Conservation (phyloP, 2,329 filamentous ascomycete species). For the Neofusicoccum parvum region DNA sequence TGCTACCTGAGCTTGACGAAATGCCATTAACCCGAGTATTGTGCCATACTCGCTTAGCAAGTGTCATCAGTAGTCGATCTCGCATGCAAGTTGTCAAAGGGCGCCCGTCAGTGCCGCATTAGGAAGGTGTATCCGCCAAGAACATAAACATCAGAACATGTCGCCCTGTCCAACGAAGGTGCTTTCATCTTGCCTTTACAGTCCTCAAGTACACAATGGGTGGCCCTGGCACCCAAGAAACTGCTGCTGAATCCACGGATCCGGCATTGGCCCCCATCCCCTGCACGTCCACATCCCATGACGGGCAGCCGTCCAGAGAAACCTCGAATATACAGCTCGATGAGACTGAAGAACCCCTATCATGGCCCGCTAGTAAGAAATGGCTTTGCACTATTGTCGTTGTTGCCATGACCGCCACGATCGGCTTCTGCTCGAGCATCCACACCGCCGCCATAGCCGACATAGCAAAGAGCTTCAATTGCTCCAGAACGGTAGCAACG, state of each 20-base stretch:
- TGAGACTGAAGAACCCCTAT: neutral
- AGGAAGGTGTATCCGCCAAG: neutral
- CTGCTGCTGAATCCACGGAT: neutral
- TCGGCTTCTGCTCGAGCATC: slow-evolving; percentile 43
- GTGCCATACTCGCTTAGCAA: too few species aligned
- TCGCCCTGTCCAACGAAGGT: neutral
- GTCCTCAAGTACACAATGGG: neutral
- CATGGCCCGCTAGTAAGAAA: slow-evolving; percentile 21
- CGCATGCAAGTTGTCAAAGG: neutral
- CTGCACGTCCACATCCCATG: neutral
- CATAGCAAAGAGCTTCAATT: slow-evolving; percentile 12
- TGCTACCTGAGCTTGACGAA: too few species aligned
- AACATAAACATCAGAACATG: neutral
- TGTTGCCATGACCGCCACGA: slow-evolving; percentile 23
- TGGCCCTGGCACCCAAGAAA: neutral
- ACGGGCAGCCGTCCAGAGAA: neutral
- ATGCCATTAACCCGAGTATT: too few species aligned
- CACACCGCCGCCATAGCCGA: slow-evolving; percentile 49
- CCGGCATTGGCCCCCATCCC: neutral
- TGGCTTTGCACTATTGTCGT: slow-evolving; percentile 23
- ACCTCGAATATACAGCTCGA: neutral
- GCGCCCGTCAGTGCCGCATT: neutral
- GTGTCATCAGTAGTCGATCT: too few species aligned
- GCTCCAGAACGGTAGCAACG: slow-evolving; percentile 13
- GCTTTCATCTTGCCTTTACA: neutral